Conservation (phyloP, 352 stramenopile species). For the Globisporangium splendens region DNA sequence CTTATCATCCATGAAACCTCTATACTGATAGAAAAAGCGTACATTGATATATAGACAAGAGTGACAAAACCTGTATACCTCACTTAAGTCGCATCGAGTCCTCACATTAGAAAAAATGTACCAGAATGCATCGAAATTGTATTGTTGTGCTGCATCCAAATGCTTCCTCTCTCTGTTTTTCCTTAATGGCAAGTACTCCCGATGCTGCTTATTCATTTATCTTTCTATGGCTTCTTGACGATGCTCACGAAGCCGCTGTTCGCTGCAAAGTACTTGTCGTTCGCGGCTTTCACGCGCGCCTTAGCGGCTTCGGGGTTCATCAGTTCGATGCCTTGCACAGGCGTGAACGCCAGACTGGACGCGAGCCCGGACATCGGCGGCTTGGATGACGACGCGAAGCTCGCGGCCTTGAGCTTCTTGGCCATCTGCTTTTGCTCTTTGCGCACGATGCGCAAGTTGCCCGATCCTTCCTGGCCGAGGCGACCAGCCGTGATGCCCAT, state of each 20-base stretch:
- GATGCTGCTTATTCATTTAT: background rate
- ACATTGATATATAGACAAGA: too few relatives aligned
- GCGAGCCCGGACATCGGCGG: constrained; percentile 85
- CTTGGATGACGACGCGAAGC: constrained; percentile 53
- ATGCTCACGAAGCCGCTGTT: constrained; percentile 95
- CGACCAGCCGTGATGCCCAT: constrained; percentile 96
- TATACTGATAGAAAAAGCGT: background rate
- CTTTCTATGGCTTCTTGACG: constrained; percentile 57
- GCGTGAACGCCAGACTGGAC: constrained; percentile 97
- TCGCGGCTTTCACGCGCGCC: constrained; percentile 89
- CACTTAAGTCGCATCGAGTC: background rate
- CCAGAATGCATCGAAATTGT: too few relatives aligned
- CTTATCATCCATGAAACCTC: background rate
- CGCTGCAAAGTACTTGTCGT: constrained; percentile 97
- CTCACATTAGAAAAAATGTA: too few relatives aligned
- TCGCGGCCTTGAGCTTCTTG: constrained; percentile 92
- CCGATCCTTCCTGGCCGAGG: constrained; percentile 87
- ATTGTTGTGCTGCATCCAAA: too few relatives aligned
- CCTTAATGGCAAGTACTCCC: too few relatives aligned
- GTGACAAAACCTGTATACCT: background rate
- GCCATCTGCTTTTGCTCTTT: constrained; percentile 91
- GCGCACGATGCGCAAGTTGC: constrained; percentile 79
- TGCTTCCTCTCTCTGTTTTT: too few relatives aligned
- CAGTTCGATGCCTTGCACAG: constrained; percentile 95
- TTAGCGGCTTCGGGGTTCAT: constrained; percentile 96